Evolutionary conservation across 331 rosid species (phyloP), one percentile per base, ranked within the genome.

Genomic region (Pyrus hybrid): DNA sequence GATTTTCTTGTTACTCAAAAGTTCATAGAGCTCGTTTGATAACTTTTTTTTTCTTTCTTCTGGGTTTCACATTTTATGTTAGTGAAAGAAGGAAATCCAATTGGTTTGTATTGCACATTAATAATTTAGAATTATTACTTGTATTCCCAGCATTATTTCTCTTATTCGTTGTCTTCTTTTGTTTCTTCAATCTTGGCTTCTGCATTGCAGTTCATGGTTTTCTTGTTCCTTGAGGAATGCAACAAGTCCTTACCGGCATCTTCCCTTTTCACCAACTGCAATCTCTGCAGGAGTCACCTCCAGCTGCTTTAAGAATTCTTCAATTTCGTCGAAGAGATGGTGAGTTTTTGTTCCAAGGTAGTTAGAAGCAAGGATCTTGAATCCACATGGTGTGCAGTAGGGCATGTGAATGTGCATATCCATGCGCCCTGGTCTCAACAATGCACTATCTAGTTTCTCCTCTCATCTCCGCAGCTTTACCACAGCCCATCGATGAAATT

Each of bases 401-500:
- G 86, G 79, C 82, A 82, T 73, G 80, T 76, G 82, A 29, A 82
- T 62, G 43, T 82, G 86, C 86, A 76, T 63, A 53, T 85, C 88
- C 88, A 79, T 82, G 8, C 80, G 79, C 29, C 86, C 88, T 17
- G 88, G 86, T 53, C 88, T 79, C 64, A 85, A 66, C 78, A 85
- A n/a, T 17, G 88, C 88, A 10, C 82, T 84, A 37, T 82, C 82
- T 17, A 61, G 64, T 54, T 83, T 43, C 80, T 83, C 23, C 84
- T 80, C 76, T 76, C 77, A 26, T 80, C 58, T 56, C 72, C 84
- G 56, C 71, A 76, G 77, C 84, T 67, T 30, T 77, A 71, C 80
- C 82, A 83, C 23, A 76, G 29, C 58, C 84, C 84, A 56, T 73
- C 74, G 30, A 76, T 71, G 60, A 83, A 70, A 22, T 79, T 75